phyloP scores from a whole-genome alignment of 73 alveolate genomes.

The Uronychia binucleata region DNA sequence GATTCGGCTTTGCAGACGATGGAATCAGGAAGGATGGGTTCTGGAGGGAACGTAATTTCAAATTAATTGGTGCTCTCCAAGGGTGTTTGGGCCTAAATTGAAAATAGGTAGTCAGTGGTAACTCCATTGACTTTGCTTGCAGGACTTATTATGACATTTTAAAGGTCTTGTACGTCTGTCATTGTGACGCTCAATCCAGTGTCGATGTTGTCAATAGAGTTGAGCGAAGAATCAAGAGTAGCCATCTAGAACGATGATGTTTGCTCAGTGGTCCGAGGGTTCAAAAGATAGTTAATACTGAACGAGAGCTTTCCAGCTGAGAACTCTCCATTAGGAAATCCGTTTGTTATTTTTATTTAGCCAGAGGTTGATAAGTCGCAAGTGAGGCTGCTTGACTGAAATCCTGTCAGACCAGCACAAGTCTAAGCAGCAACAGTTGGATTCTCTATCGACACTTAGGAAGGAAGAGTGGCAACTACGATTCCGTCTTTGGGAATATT shows the following conservation, averaged over 20 bases:
- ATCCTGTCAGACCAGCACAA: background rate
- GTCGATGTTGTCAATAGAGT: background rate
- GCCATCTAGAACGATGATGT: background rate
- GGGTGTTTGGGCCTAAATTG: background rate
- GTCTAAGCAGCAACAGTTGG: background rate
- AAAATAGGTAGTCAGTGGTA: background rate
- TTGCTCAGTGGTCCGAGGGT: constrained; percentile 2
- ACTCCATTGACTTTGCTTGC: background rate
- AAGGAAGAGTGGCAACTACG: background rate
- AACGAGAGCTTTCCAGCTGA: background rate
- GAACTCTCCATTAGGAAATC: background rate
- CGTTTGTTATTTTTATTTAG: background rate
- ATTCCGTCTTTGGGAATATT: background rate
- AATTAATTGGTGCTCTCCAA: background rate
- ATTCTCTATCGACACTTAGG: background rate
- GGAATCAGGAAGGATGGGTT: background rate
- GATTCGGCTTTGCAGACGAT: background rate
- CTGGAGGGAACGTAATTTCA: background rate
- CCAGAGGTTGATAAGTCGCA: background rate
- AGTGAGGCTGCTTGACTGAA: background rate
- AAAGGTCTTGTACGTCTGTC: background rate
- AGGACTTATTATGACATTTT: background rate
- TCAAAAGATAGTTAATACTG: background rate
- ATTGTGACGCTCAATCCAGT: background rate
- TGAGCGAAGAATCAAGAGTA: background rate